Evolutionary conservation across 148 eudicot genomes (phyloP), one percentile per base, ranked within the genome.

Genomic region (Camellia sinensis): DNA sequence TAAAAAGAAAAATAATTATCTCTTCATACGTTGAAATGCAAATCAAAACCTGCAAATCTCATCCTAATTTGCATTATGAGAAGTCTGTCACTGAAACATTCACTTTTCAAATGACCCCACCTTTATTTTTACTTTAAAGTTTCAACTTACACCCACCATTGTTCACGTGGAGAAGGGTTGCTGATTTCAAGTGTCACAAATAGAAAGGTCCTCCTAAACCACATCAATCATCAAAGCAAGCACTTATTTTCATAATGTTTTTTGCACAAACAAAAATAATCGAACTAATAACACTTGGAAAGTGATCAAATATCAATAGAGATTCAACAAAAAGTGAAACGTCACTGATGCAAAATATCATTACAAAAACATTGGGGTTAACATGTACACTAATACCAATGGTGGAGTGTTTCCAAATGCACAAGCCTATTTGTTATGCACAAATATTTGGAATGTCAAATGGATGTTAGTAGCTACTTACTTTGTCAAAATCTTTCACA

Each of bases 401-500:
- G 52, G 52, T 4, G 19, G 48, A 75, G 6, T 17, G 21, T 15
- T 41, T 41, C 5, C 22, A 59, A 75, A 41, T 75, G 57, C 56
- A 43, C 1, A 77, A 46, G 7, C 60, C 44, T 46, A 29, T 77
- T 77, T 48, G 8, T 6, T 50, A 29, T 9, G 37, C 50, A 56
- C 3, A 66, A 17, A 78, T 40, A 69, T 22, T 67, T 67, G 22
- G 21, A 48, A 48, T 48, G 52, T 48, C 52, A 48, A 48, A 48
- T 48, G 52, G 52, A 17, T 41, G 73, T 54, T 22, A 69, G 69
- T 43, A 80, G 74, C 41, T 72, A 82, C 92, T 71, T 89, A 93
- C 97, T 87, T 95, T 95, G 83, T 95, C 98, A 83, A 95, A 93
- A 89, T 95, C 98, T 84, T 95, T 95, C 83, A 95, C 98, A 69